phyloP scores from a whole-genome alignment of 805 yeast genomes.

The Sungouiella thailandica region DNA sequence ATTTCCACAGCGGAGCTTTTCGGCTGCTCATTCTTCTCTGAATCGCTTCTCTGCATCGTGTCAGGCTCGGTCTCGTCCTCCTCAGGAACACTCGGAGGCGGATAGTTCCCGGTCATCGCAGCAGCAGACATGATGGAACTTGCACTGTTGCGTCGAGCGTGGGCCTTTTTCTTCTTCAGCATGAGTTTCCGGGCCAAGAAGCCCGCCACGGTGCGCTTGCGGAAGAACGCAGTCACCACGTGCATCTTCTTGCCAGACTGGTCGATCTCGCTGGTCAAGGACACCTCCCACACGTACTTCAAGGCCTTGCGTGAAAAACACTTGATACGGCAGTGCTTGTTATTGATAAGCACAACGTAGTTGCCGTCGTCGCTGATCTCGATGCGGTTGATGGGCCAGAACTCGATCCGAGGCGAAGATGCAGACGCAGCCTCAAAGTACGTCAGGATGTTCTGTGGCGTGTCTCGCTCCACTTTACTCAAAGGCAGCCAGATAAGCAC shows the following conservation, averaged over 20 bases:
- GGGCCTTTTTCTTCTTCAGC: constrained; percentile 14
- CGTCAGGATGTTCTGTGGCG: constrained; percentile 32
- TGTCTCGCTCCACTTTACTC: constrained; percentile 9
- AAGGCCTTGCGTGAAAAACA: constrained; percentile 56
- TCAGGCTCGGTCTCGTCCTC: constrained; percentile 4
- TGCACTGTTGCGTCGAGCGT: constrained; percentile 30
- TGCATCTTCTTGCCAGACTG: constrained; percentile 19
- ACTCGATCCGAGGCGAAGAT: constrained; percentile 28
- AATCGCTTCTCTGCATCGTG: constrained; percentile 6
- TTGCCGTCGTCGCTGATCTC: constrained; percentile 57
- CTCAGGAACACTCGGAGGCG: constrained; percentile 17
- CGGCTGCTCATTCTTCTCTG: constrained; percentile 2
- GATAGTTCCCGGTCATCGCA: constrained; percentile 30
- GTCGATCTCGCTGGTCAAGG: constrained; percentile 31
- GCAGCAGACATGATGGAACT: constrained; percentile 19
- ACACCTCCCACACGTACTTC: constrained; percentile 54
- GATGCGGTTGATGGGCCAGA: constrained; percentile 60
- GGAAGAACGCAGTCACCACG: constrained; percentile 56
- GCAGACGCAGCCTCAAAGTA: constrained; percentile 23
- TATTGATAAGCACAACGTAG: constrained; percentile 50
- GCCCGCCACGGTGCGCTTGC: constrained; percentile 50
- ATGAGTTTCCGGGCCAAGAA: constrained; percentile 32
- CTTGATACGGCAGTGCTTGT: constrained; percentile 44
- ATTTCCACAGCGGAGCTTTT: constrained; percentile 1
- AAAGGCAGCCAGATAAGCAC: constrained; percentile 73